Base-by-base conservation (phyloP, 1,139 yeast species). In the Debaryomycetaceae sp. region DNA sequence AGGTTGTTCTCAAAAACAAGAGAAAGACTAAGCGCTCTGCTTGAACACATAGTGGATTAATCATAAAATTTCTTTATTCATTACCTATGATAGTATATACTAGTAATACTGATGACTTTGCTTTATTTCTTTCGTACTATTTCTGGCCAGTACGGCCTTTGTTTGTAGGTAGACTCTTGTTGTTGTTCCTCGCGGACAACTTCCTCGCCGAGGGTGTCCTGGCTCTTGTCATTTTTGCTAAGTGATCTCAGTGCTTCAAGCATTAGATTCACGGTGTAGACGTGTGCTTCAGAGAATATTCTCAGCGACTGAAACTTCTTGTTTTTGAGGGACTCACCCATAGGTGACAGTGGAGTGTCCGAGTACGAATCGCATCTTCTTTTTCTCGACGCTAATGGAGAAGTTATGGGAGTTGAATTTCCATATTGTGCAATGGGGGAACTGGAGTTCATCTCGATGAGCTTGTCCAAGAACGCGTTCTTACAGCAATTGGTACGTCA, bases 1-100 rank as follows among this genome's bases (percentile, higher is more conserved):
- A 86, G 81, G 82, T 89, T 40, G 68, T 87, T 57, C 78, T 89
- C 62, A 82, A 79, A 63, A 83, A 84, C 79, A 86, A 81, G 81
- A 80, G 64, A 70, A 64, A 56, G 46, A 50, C 34, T 30, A 60
- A 56, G 38, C 54, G 51, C 48, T 48, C 44, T 26, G 37, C 37
- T 29, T 35, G 29, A 30, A 8, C 28, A 24, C 16, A 18, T n/a
- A 28, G 18, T 35, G 26, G 7, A 22, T 11, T 22, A 22, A 22
- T 22, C 26, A 22, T 22, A 22, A 22, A 22, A 22, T 11, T 22
- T 22, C 7, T 3, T 3, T 22, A n/a, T 11, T 22, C 26, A 22
- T 22, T 22, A 22, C 11, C 26, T 22, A 22, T 22, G 26, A 22
- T 8, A 8, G 26, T 22, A 11, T 22, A 22, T 22, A 22, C 11